Conservation (phyloP, 768 basidiomycete species). For the Gymnopilus junonius region DNA sequence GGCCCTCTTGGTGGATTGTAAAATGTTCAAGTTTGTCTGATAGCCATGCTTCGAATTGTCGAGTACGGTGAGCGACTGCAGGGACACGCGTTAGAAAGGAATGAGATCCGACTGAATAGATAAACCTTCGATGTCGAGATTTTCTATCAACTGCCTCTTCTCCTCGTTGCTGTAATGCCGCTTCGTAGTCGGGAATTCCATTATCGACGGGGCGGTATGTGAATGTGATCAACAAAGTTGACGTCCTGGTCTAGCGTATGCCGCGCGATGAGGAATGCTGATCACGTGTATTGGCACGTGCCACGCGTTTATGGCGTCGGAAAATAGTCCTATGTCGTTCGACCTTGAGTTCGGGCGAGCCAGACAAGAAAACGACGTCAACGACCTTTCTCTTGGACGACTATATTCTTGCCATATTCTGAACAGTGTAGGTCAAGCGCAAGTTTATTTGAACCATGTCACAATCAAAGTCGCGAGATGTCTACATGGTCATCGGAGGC, state of each 20-base stretch:
- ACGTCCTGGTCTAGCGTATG: background rate
- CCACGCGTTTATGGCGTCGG: slow-evolving; percentile 33
- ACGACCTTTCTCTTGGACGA: background rate
- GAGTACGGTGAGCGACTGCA: slow-evolving; percentile 73
- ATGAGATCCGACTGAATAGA: background rate
- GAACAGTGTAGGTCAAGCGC: background rate
- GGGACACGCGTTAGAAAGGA: slow-evolving; percentile 8
- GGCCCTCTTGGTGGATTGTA: slow-evolving; percentile 73
- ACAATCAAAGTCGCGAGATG: slow-evolving; percentile 50
- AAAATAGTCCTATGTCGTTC: slow-evolving; percentile 29
- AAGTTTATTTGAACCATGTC: slow-evolving; percentile 21
- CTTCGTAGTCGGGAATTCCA: slow-evolving; percentile 34
- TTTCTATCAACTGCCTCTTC: slow-evolving; percentile 74
- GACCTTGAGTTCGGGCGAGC: slow-evolving; percentile 11
- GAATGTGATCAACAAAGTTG: slow-evolving; percentile 27
- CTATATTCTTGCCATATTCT: background rate
- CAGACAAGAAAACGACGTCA: background rate
- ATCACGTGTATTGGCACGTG: slow-evolving; percentile 39
- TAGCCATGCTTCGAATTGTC: slow-evolving; percentile 79
- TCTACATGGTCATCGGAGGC: slow-evolving; percentile 92
- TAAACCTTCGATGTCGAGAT: slow-evolving; percentile 81
- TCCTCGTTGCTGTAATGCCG: slow-evolving; percentile 62
- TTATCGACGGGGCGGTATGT: slow-evolving; percentile 18
- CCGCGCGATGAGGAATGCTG: slow-evolving; percentile 18
- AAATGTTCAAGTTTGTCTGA: slow-evolving; percentile 76